Evolutionary conservation across 352 stramenopile species (phyloP).

Genomic region (Phytophthora sojae): DNA sequence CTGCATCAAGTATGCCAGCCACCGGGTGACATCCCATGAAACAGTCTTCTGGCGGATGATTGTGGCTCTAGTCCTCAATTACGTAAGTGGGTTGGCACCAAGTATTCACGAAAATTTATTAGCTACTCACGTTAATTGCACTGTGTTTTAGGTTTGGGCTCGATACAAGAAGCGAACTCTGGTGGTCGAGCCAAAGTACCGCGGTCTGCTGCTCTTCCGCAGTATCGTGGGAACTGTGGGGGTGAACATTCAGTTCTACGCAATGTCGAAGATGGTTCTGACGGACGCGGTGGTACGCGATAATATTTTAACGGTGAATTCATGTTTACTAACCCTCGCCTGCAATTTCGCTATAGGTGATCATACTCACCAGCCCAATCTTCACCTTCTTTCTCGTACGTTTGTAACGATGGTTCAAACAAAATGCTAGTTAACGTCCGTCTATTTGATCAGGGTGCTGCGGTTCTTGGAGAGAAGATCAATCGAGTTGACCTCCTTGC

Average conservation of each 20-base stretch:
- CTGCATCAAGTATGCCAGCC: slow-evolving; percentile 70
- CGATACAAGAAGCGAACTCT: slow-evolving; percentile 49
- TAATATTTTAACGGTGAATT: neutral
- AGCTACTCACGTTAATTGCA: too few species aligned
- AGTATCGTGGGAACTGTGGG: slow-evolving; percentile 61
- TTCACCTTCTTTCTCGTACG: slow-evolving; percentile 68
- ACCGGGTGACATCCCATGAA: slow-evolving; percentile 63
- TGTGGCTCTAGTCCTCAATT: slow-evolving; percentile 61
- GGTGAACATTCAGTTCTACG: slow-evolving; percentile 66
- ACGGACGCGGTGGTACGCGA: slow-evolving; percentile 56
- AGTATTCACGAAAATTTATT: neutral
- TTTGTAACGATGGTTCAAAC: neutral
- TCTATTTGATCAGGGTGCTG: slow-evolving; percentile 38
- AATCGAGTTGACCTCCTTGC: slow-evolving; percentile 52
- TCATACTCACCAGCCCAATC: slow-evolving; percentile 60
- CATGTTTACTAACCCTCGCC: neutral
- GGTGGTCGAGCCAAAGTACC: slow-evolving; percentile 41
- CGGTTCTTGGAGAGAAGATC: slow-evolving; percentile 55
- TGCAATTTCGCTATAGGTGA: slow-evolving; percentile 19
- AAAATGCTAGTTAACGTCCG: neutral
- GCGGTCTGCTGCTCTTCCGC: slow-evolving; percentile 54
- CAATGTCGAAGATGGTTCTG: slow-evolving; percentile 76
- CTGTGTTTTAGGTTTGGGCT: slow-evolving; percentile 35
- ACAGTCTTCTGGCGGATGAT: slow-evolving; percentile 67
- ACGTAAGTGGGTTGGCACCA: slow-evolving; percentile 31